Evolutionary conservation across 1,284 basidiomycete genomes (phyloP).

Genomic region (Ganoderma lingzhi): DNA sequence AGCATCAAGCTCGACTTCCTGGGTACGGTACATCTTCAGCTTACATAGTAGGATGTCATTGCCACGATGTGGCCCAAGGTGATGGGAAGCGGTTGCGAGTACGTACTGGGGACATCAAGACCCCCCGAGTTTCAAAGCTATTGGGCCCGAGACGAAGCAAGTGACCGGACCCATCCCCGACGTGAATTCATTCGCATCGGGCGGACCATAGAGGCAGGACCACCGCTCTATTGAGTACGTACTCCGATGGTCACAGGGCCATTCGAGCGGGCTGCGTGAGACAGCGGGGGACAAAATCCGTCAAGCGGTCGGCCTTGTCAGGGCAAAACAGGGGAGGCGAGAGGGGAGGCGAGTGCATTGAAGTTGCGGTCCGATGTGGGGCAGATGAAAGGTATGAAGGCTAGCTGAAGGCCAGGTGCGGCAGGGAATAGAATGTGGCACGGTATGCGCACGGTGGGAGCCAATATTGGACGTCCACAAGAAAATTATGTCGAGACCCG

Average conservation of each 20-base stretch:
- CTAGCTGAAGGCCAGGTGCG: not conserved
- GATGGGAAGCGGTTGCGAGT: not conserved
- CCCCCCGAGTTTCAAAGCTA: not conserved
- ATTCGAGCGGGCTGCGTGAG: not conserved
- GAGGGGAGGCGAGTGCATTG: not conserved
- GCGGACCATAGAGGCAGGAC: constrained; percentile 8
- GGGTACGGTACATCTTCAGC: not conserved
- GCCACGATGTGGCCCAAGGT: not conserved
- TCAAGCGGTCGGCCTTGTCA: constrained; percentile 3
- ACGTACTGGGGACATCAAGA: constrained; percentile 8
- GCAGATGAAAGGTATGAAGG: not conserved
- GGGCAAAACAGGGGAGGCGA: not conserved
- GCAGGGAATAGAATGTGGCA: not conserved
- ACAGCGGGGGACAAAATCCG: not conserved
- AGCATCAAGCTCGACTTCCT: not conserved
- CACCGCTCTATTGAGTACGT: not conserved
- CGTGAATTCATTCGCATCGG: not conserved
- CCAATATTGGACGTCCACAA: not conserved
- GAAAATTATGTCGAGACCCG: not conserved
- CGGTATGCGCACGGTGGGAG: not conserved
- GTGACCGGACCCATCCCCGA: not conserved
- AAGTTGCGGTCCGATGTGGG: not conserved
- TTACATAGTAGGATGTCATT: not conserved
- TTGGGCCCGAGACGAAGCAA: not conserved
- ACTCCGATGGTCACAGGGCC: not conserved